Conservation (phyloP, 176 grass and related monocot species). For the Canna indica region DNA sequence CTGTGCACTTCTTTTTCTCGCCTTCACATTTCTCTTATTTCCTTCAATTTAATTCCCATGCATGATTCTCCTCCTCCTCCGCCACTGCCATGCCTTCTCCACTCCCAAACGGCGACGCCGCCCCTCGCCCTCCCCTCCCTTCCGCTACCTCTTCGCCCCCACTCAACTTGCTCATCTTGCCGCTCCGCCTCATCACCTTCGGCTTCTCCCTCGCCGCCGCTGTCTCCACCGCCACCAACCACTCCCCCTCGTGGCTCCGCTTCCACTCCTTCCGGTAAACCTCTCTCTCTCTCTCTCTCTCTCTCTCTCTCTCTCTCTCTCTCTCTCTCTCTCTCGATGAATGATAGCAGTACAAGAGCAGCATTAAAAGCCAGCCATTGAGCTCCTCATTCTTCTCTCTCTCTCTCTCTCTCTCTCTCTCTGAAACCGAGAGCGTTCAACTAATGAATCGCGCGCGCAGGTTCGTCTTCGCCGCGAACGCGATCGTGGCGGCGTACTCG, state of each 20-base stretch:
- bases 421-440: too few species aligned
- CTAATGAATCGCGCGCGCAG: background rate
- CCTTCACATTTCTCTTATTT: too few species aligned
- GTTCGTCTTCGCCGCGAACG: constrained; percentile 16
- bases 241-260: constrained; percentile 16
- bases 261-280: constrained; percentile 12
- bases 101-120: constrained; percentile 2
- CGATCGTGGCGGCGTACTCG: constrained; percentile 11
- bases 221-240: constrained; percentile 12
- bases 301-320: background rate
- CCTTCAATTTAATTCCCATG: too few species aligned
- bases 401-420: background rate
- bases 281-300: background rate
- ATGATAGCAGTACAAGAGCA: too few species aligned
- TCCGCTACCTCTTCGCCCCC: background rate
- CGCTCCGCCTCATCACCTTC: constrained; percentile 20
- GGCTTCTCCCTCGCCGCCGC: constrained; percentile 10
- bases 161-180: background rate
- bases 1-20: too few species aligned
- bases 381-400: too few species aligned
- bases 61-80: background rate
- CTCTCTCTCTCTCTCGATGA: background rate
- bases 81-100: background rate
- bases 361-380: too few species aligned
- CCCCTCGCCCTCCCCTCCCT: background rate